Percentiles rank a stretch among this genome's conserved stretches.
Conservation (phyloP, 345 rosid genomes). For the Rhizophora mangle region DNA sequence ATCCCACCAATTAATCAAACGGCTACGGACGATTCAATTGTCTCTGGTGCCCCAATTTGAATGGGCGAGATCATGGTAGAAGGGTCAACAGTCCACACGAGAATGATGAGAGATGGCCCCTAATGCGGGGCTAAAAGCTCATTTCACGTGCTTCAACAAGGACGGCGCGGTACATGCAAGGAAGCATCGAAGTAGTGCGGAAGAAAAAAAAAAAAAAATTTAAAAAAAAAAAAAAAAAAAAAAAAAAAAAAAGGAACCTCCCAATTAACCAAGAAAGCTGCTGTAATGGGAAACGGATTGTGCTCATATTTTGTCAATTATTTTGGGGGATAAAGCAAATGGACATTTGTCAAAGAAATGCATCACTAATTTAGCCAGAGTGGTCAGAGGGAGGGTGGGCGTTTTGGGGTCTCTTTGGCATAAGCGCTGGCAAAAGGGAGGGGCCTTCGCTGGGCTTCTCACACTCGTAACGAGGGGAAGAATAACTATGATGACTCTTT, state of each 20-base stretch:
- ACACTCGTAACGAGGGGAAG: conserved; percentile 39
- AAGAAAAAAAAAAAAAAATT: background rate
- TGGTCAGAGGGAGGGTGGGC: conserved; percentile 8
- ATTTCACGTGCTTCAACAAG: background rate
- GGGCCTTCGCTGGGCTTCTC: background rate
- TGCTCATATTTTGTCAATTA: conserved; percentile 18
- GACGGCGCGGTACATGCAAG: background rate
- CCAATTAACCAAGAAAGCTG: background rate
- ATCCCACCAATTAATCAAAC: background rate
- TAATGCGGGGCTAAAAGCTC: background rate
- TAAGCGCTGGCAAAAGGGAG: background rate
- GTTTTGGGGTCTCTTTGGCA: conserved; percentile 7
- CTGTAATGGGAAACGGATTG: conserved; percentile 22
- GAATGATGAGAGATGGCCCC: conserved; percentile 13
- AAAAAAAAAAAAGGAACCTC: background rate
- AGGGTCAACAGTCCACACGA: conserved; percentile 4
- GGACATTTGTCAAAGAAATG: background rate
- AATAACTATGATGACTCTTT: conserved; percentile 31
- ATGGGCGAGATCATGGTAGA: background rate
- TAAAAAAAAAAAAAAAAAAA: background rate
- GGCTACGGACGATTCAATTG: background rate
- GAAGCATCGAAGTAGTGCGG: background rate
- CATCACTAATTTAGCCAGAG: background rate
- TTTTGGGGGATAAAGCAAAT: background rate
- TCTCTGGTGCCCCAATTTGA: background rate